Conservation (phyloP, 108 stramenopile genomes). For the Discostella stelligeroides region DNA sequence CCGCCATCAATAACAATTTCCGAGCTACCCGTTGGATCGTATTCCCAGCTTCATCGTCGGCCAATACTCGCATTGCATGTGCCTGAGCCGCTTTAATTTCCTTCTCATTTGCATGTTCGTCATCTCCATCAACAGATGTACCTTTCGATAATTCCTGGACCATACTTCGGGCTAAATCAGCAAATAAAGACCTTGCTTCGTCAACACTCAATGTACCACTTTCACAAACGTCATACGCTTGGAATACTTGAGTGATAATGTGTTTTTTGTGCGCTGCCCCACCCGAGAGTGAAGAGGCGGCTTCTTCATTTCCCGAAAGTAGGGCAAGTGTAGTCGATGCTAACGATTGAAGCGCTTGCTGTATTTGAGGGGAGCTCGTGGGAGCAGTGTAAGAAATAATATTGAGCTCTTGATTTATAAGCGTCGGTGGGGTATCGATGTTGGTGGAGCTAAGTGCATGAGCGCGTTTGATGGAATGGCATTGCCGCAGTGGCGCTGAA, state of each 20-base stretch:
- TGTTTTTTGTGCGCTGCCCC: constrained; percentile 37
- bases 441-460: too few species aligned
- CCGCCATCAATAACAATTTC: constrained; percentile 56
- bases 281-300: constrained; percentile 37
- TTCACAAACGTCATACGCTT: constrained; percentile 55
- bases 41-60: constrained; percentile 52
- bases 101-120: not conserved
- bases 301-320: constrained; percentile 54
- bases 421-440: not conserved
- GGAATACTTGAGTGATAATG: constrained; percentile 39
- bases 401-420: not conserved
- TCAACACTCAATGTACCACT: constrained; percentile 46
- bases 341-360: constrained; percentile 43
- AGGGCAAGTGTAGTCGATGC: constrained; percentile 52
- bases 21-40: constrained; percentile 59
- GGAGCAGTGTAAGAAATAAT: not conserved
- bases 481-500: not conserved
- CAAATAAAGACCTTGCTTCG: constrained; percentile 53
- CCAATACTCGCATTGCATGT: constrained; percentile 57
- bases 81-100: constrained; percentile 41
- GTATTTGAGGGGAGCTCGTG: constrained; percentile 8
- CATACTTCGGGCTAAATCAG: constrained; percentile 53
- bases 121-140: not conserved
- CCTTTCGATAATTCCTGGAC: constrained; percentile 53
- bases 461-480: too few species aligned